Evolutionary conservation across 129 eudicot species (phyloP).

Genomic region (Glebionis coronaria): DNA sequence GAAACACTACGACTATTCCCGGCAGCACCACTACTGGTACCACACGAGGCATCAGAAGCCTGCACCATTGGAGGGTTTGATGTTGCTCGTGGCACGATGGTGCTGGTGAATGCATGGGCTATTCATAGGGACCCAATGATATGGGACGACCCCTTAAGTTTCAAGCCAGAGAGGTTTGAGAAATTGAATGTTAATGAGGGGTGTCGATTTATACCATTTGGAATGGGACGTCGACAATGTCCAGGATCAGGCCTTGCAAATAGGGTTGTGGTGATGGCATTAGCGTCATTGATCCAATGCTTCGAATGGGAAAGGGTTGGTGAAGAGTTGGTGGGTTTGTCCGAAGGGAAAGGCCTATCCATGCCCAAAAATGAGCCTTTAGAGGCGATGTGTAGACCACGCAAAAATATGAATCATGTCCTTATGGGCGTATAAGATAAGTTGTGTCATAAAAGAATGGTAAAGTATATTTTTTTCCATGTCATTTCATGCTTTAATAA

Average conservation of each 20-base stretch:
- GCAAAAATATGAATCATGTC: conserved; percentile 28
- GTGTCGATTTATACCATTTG: conserved; percentile 33
- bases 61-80: conserved; percentile 42
- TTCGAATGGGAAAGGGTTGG: conserved; percentile 45
- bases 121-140: conserved; percentile 40
- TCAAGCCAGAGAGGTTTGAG: conserved; percentile 38
- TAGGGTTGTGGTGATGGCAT: conserved; percentile 18
- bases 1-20: too few species aligned
- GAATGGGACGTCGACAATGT: conserved; percentile 42
- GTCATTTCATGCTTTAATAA: too few species aligned
- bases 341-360: conserved; percentile 33
- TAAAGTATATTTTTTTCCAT: neutral
- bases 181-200: conserved; percentile 12
- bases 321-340: conserved; percentile 28
- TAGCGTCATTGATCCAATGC: conserved; percentile 39
- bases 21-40: conserved; percentile 32
- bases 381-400: conserved; percentile 40
- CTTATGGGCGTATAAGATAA: conserved; percentile 24
- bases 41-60: conserved; percentile 40
- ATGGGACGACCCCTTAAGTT: conserved; percentile 37
- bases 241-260: conserved; percentile 33
- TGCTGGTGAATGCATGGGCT: conserved; percentile 42
- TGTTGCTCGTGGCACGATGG: conserved; percentile 38
- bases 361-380: conserved; percentile 41
- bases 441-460: neutral